phyloP scores from a whole-genome alignment of 352 stramenopile species.

The Pythium sukuiense region DNA sequence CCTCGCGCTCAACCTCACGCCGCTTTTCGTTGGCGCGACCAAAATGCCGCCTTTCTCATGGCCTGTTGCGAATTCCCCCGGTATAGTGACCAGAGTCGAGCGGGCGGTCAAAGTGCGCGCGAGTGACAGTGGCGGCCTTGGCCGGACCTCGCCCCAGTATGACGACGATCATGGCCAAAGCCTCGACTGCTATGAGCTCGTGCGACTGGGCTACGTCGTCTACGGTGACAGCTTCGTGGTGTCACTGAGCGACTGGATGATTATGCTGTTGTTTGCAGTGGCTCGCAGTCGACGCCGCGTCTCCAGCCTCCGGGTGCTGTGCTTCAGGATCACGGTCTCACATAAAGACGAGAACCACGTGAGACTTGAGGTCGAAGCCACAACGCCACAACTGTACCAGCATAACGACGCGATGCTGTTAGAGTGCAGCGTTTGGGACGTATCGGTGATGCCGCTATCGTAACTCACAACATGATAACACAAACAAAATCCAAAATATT shows the following conservation, averaged over 20 bases:
- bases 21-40: slow-evolving; percentile 23
- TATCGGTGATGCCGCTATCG: too few relatives aligned
- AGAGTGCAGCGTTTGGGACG: too few relatives aligned
- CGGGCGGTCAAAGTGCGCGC: slow-evolving; percentile 3
- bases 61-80: neutral
- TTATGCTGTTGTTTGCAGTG: slow-evolving; percentile 15
- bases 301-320: neutral
- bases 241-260: slow-evolving; percentile 7
- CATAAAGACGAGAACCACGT: too few relatives aligned
- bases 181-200: slow-evolving; percentile 7
- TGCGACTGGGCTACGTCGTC: slow-evolving; percentile 15
- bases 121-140: neutral
- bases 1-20: slow-evolving; percentile 36
- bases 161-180: too few relatives aligned
- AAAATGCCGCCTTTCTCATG: neutral
- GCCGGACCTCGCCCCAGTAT: neutral
- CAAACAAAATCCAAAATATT: slow-evolving; percentile 5
- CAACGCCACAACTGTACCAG: too few relatives aligned
- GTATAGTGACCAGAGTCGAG: neutral
- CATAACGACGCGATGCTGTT: too few relatives aligned
- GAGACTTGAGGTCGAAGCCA: too few relatives aligned
- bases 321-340: too few relatives aligned
- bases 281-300: neutral
- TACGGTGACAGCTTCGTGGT: neutral
- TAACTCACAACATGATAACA: neutral